Conservation (phyloP, 2,329 filamentous ascomycete species). For the Xenoacremonium recifei region DNA sequence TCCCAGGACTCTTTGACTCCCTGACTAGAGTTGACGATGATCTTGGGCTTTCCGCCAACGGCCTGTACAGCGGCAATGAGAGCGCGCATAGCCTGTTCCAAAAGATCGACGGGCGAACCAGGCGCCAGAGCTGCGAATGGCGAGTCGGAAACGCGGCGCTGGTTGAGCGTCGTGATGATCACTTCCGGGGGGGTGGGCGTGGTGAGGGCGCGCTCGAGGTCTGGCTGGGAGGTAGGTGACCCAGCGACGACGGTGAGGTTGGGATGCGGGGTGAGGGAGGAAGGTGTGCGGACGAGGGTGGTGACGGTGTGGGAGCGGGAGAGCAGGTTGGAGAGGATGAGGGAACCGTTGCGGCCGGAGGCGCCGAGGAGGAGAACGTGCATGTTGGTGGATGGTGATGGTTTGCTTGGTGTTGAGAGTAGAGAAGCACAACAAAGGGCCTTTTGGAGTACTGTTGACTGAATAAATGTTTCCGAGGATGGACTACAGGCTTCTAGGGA, state of each 20-base stretch:
- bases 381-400: constrained; percentile 26
- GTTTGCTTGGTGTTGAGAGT: neutral
- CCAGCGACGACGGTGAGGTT: constrained; percentile 40
- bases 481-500: too few relatives aligned
- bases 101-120: constrained; percentile 42
- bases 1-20: constrained; percentile 46
- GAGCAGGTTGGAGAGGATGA: constrained; percentile 41
- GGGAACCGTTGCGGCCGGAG: constrained; percentile 45
- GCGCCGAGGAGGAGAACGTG: constrained; percentile 47
- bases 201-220: constrained; percentile 36
- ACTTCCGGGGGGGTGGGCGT: constrained; percentile 27
- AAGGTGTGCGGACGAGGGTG: constrained; percentile 42
- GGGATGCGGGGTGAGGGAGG: constrained; percentile 26
- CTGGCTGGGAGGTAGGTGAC: constrained; percentile 31
- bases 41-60: constrained; percentile 34
- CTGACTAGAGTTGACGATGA: constrained; percentile 50
- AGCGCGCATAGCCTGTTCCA: constrained; percentile 29
- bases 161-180: constrained; percentile 49
- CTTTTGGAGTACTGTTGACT: too few relatives aligned
- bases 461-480: neutral
- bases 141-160: constrained; percentile 42
- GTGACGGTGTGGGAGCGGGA: constrained; percentile 40
- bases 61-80: constrained; percentile 35
- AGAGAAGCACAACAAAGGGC: neutral
- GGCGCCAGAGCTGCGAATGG: constrained; percentile 42